phyloP scores from a whole-genome alignment of 345 rosid species.

The Melaleuca quinquenervia region DNA sequence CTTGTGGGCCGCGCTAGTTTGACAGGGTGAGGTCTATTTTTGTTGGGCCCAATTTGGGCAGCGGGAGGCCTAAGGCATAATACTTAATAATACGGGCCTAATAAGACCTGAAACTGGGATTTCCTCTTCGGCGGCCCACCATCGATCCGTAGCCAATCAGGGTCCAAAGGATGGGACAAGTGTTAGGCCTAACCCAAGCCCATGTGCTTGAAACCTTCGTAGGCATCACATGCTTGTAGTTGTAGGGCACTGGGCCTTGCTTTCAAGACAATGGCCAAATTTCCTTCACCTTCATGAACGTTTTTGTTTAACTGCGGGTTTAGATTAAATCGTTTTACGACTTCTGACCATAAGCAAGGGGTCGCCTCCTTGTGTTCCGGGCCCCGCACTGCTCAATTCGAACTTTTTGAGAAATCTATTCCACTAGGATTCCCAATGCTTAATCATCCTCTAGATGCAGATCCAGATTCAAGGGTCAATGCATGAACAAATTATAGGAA shows the following conservation, averaged over 20 bases:
- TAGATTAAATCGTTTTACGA: background rate
- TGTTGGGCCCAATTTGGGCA: background rate
- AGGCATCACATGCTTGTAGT: background rate
- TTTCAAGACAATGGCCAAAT: background rate
- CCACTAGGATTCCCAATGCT: background rate
- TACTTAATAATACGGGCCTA: background rate
- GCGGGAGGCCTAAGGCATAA: background rate
- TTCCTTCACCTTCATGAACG: background rate
- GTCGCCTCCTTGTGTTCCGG: background rate
- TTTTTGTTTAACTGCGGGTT: background rate
- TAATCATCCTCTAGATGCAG: background rate
- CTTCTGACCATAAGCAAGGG: background rate
- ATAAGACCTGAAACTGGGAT: background rate
- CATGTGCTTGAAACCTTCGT: background rate
- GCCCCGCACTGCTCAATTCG: background rate
- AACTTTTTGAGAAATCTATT: background rate
- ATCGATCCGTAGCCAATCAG: fast-evolving
- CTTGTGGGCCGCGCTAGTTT: background rate
- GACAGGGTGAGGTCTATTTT: background rate
- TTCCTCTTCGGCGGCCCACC: background rate
- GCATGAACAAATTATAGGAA: background rate
- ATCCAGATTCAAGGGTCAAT: background rate
- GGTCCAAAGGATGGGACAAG: background rate
- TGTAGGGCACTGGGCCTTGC: background rate
- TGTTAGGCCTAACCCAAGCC: background rate